Evolutionary conservation across 1,284 basidiomycete genomes (phyloP), one percentile per base, ranked within the genome.

Genomic region (Xerocomus amazonicus): DNA sequence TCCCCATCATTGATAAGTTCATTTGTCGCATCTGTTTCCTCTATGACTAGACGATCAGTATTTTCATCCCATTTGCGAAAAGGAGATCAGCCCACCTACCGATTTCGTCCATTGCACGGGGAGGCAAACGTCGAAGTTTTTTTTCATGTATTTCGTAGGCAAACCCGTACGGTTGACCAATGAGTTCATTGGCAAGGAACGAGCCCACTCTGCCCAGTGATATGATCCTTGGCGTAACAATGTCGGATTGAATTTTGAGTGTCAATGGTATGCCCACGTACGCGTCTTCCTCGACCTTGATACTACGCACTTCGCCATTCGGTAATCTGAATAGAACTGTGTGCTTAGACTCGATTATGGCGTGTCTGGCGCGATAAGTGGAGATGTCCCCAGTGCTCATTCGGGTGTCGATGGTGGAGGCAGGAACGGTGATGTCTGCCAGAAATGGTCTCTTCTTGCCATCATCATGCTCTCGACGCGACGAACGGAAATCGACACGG

Each of bases 11-110:
- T 87, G 16, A 95, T 95, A 1, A 90, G 75, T 62, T 95, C 90
- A 60, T 95, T 95, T 5, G 87, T 95, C 0, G 91, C 91, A 51
- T 90, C 87, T 6, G 90, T 93, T 60, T 93, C 90, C 82, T 90
- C 91, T 93, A 57, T 14, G 55, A 16, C 33, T 17, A 31, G 19
- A 53, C 28, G 38, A 35, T 53, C 45, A 61, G 39, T 29, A n/a
- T 38, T 57, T 48, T 42, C 4, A 42, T 19, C 4, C 19, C 19
- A 23, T 23, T 23, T 29, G 39, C 9, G 36, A 27, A 9, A 39
- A 8, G 28, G 44, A 36, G 13, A 37, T 43, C 43, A 9, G 48
- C 47, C 56, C 76, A 58, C 52, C 44, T 68, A 87, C 88, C 89
- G 59, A 91, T 74, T 70, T 91, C 89, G 60, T 85, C 77, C 59